Conservation (phyloP, 2,329 filamentous ascomycete species). For the Lasiodiplodia citricola region DNA sequence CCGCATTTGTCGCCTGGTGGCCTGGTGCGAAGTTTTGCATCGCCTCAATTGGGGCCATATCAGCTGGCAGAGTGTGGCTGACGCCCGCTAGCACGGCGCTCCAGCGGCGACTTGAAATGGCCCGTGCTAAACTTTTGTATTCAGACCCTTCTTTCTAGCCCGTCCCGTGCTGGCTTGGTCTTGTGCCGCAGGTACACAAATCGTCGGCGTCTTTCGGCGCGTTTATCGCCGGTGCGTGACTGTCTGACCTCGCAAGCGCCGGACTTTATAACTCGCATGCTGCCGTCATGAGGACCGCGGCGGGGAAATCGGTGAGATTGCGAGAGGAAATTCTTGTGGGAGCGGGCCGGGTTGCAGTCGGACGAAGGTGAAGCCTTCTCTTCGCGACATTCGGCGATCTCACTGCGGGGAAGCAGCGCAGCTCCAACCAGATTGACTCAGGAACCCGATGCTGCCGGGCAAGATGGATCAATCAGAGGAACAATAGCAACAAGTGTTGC, state of each 20-base stretch:
- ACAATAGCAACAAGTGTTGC: not conserved
- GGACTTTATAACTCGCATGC: not conserved
- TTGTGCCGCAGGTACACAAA: not conserved
- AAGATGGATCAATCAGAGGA: not conserved
- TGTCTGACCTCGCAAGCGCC: not conserved
- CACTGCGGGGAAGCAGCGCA: conserved; percentile 1
- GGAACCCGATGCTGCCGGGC: conserved; percentile 13
- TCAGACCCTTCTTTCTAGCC: not conserved
- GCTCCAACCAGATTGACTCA: conserved; percentile 17
- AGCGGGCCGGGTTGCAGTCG: not conserved
- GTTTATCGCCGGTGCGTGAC: not conserved
- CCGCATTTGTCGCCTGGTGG: conserved; percentile 1
- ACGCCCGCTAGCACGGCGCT: not conserved
- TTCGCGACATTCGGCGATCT: not conserved
- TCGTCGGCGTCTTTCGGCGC: conserved; percentile 20
- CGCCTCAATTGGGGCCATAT: not conserved
- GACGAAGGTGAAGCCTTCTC: not conserved
- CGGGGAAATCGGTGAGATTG: not conserved
- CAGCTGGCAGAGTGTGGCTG: conserved; percentile 6
- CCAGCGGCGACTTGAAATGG: not conserved
- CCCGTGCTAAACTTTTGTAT: conserved; percentile 4
- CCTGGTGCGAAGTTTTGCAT: not conserved
- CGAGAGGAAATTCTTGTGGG: not conserved
- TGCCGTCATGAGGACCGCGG: not conserved
- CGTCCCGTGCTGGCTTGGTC: not conserved